These are phyloP conservation scores for Coniella vitis DNA, from an alignment of 2,329 filamentous ascomycete species.

Conservation along the genomic window DNA sequence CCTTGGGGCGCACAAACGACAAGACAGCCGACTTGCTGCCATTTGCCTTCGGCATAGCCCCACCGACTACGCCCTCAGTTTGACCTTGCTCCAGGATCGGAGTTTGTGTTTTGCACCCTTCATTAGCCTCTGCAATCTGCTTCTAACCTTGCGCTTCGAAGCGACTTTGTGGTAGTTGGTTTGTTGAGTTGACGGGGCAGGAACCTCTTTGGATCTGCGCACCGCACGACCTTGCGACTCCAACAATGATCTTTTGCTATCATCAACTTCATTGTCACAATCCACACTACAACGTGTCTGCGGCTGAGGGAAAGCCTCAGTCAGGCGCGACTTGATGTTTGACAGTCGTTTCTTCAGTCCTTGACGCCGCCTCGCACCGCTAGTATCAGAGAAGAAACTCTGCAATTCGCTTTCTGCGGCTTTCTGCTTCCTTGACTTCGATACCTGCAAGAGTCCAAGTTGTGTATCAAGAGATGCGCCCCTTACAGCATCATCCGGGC, in stretches of 20 bases:
- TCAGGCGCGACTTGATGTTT: constrained; percentile 19
- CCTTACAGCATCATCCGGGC: constrained; percentile 1
- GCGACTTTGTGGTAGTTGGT: neutral
- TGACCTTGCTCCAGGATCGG: constrained; percentile 11
- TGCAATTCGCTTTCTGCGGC: constrained; percentile 10
- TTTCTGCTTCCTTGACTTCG: neutral
- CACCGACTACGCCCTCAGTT: constrained; percentile 2
- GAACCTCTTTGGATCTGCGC: neutral
- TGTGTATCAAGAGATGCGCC: constrained; percentile 12
- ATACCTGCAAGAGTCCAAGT: constrained; percentile 3
- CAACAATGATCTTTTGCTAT: neutral
- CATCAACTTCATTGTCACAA: neutral
- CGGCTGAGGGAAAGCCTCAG: constrained; percentile 16
- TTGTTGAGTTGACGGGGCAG: neutral
- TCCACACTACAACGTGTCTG: neutral
- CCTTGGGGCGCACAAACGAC: too few species aligned
- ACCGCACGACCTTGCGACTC: neutral
- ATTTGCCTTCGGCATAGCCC: neutral
- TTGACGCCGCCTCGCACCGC: constrained; percentile 13
- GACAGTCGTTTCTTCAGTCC: constrained; percentile 22
- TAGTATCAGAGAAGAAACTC: constrained; percentile 18
- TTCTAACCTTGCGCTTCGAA: constrained; percentile 6
- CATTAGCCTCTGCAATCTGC: constrained; percentile 10
- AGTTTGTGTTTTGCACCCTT: constrained; percentile 12
- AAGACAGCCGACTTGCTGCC: too few species aligned